phyloP scores from a whole-genome alignment of 306 rosid species.

The Pterocarpus santalinus region DNA sequence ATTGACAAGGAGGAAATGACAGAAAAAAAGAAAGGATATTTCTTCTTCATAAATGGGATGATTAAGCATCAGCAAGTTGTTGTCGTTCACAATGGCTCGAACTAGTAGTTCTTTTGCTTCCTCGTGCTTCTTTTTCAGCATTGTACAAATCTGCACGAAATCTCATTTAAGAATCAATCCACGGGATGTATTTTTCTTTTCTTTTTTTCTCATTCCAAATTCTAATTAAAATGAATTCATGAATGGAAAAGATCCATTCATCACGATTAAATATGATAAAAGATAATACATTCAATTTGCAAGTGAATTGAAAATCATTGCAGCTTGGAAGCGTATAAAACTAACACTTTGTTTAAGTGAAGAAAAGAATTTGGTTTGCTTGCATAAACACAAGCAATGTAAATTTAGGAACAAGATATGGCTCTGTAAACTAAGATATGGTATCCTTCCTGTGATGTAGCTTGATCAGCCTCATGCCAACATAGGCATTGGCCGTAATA shows the following conservation, averaged over 20 bases:
- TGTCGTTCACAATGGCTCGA: conserved; percentile 82
- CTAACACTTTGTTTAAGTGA: not conserved
- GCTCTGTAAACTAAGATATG: conserved; percentile 10
- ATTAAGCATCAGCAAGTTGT: conserved; percentile 85
- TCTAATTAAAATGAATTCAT: conserved; percentile 12
- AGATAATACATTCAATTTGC: conserved; percentile 5
- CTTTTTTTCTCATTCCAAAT: not conserved
- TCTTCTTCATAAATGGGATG: conserved; percentile 86
- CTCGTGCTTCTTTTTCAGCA: conserved; percentile 86
- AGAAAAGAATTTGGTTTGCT: conserved; percentile 18
- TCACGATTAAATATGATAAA: conserved; percentile 3
- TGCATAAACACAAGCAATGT: not conserved
- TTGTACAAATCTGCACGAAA: conserved; percentile 76
- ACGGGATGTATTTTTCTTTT: not conserved
- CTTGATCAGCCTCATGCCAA: conserved; percentile 34
- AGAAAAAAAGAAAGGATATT: conserved; percentile 70
- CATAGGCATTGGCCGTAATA: conserved; percentile 15
- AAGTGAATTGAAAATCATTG: not conserved
- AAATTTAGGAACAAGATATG: not conserved
- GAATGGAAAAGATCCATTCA: conserved; percentile 18
- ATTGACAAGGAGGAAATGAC: conserved; percentile 33
- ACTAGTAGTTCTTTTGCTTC: conserved; percentile 86
- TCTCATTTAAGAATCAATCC: conserved; percentile 32
- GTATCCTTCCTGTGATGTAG: conserved; percentile 28
- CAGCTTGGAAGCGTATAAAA: conserved; percentile 37